Base-by-base conservation (phyloP, 2,329 filamentous ascomycete genomes). In the Cladophialophora psammophila region DNA sequence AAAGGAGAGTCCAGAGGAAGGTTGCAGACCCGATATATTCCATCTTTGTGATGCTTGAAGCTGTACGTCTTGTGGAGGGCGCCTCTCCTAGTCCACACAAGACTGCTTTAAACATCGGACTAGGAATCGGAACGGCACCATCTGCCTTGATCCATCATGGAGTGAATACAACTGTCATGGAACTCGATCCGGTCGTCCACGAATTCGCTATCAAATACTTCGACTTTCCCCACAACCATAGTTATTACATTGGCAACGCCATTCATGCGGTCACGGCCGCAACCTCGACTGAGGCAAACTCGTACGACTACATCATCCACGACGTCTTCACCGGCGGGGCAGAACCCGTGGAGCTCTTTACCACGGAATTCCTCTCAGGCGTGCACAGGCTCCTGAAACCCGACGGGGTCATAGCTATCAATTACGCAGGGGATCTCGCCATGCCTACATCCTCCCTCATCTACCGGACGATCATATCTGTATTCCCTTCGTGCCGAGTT, bases 301-400 rank as follows among this genome's bases (percentile, higher is more conserved):
- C 66, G 34, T 99, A 91, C 77, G 90, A 97, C 80, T 98, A 97
- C 81, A 95, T 99, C 75, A 72, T 99, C 62, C 95, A 99, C 78
- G 95, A 99, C 73, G 95, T 99, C 31, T 99, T 99, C 78, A 99
- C 95, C 0, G 95, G 95, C 31, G 95, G 95, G 60, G 94, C 93
- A 0, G 95, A 98, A 78, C 95, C 95, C 0, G 88, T 94, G 2
- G 84, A 89, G 7, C 87, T 99, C 7, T 99, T 99, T 79, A 98
- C 94, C 0, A 78, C 89, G 5, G 90, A 95, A 73, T 98, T 99
- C 74, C 80, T 99, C 52, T 79, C 86, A 60, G 88, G 90, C 5
- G 83, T 99, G 1, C 82, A 87, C 71, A 78, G 84, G 4, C 85
- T 98, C 6, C 83, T 99, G 54, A 91, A 88, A 70, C 87, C 90